Base-by-base conservation (phyloP, 106 monocot genomes). In the Allium cepa region DNA sequence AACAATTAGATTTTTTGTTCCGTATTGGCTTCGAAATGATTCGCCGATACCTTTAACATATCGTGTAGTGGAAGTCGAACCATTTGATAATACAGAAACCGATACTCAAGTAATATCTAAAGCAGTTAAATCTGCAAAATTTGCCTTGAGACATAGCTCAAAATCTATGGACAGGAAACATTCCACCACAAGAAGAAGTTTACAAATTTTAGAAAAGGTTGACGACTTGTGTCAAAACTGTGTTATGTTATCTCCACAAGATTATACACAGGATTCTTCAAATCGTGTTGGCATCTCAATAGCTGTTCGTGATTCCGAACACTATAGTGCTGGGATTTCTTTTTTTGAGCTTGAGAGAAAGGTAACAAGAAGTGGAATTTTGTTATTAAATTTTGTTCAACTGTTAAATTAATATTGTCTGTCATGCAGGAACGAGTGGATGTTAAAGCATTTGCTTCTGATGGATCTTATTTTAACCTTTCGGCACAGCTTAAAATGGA, bases 11-110 rank as follows among this genome's bases (percentile, higher is more conserved):
- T 73, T 97, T 53, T 97, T 97, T 77, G 92, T 92, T 57, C 97
- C 97, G 53, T 97, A 92, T 67, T 97, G 92, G 88, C 86, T 97
- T n/a, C 68, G 72, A 47, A 97, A 97, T 75, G 81, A 92, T 73
- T 82, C 88, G 58, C 36, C 73, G 65, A 56, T 89, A 56, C 84
- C 83, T 62, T 71, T 97, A 47, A 75, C 82, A 26, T 97, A 84
- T 71, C 81, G 79, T 46, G 68, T 92, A 62, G 82, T 89, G 52
- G 92, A 92, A 66, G 76, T 89, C 59, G 92, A 97, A 66, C 82
- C 97, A 10, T 58, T 75, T 17, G 86, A 87, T 2, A 89, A 69
- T 78, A 46, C 70, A 11, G 89, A 92, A 45, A 46, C 78, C 15
- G 97, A 97, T 62, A 71, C 83, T 64, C 76, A 64, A 11, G 70